These are phyloP conservation scores for Delphinella strobiligena DNA, from an alignment of 2,329 filamentous ascomycete species.

Conservation along the genomic window DNA sequence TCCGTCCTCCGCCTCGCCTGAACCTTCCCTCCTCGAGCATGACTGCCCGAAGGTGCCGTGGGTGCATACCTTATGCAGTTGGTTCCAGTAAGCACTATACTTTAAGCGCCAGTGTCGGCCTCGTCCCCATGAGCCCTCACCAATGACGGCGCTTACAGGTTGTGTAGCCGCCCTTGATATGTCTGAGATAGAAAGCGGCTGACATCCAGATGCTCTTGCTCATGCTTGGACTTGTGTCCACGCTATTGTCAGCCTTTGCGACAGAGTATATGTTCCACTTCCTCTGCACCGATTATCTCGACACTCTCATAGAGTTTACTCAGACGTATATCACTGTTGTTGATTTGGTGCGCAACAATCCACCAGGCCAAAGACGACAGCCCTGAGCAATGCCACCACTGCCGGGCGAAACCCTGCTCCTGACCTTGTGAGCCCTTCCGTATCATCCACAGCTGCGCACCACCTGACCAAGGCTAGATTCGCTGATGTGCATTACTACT, in stretches of 20 bases:
- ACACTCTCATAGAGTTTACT: conserved; percentile 16
- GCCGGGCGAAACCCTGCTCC: conserved; percentile 34
- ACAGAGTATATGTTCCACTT: conserved; percentile 12
- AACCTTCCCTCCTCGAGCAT: no score
- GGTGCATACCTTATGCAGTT: no score
- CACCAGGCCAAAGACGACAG: conserved; percentile 9
- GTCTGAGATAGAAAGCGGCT: background rate
- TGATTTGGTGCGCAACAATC: conserved; percentile 15
- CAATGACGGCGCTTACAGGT: no score
- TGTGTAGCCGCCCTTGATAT: no score
- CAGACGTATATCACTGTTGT: conserved; percentile 17
- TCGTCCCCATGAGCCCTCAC: no score
- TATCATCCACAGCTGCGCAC: background rate
- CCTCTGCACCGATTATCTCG: conserved; percentile 14
- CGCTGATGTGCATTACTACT: conserved; percentile 69
- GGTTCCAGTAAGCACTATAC: no score
- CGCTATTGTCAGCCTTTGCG: conserved; percentile 10
- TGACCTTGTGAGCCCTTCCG: conserved; percentile 34
- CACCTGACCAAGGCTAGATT: conserved; percentile 41
- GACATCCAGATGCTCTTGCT: conserved; percentile 4
- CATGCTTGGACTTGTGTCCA: conserved; percentile 8
- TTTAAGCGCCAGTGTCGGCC: no score
- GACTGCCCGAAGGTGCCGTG: no score
- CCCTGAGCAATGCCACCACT: conserved; percentile 32
- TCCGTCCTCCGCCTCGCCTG: no score